These are phyloP conservation scores for Erodium texanum DNA, from an alignment of 441 rosid species.

Conservation along the genomic window DNA sequence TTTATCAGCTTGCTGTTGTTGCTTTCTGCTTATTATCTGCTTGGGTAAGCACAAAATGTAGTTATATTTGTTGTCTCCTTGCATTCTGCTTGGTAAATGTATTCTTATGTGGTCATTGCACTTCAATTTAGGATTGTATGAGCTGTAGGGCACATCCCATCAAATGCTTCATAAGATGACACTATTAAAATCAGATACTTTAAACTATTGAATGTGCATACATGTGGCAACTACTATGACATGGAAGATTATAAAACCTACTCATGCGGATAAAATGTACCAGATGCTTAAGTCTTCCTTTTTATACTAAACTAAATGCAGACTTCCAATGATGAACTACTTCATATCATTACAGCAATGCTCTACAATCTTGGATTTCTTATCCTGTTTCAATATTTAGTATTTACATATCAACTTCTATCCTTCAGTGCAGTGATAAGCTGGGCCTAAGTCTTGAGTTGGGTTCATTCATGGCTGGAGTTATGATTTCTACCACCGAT, in stretches of 20 bases:
- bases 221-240: neutral
- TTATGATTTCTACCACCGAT: slow-evolving; percentile 96
- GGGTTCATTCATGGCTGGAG: slow-evolving; percentile 97
- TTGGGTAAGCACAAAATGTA: slow-evolving; percentile 58
- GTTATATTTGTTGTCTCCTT: neutral
- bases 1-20: slow-evolving; percentile 93
- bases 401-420: slow-evolving; percentile 21
- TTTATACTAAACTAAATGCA: neutral
- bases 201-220: neutral
- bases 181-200: neutral
- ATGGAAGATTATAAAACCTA: neutral
- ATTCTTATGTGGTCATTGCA: neutral
- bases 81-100: neutral
- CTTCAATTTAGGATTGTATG: neutral
- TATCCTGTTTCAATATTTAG: slow-evolving; percentile 11
- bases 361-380: neutral
- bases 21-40: slow-evolving; percentile 98
- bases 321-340: neutral
- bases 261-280: neutral
- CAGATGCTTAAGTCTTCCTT: neutral
- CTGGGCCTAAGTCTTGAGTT: slow-evolving; percentile 96
- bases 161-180: neutral
- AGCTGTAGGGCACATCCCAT: neutral
- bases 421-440: slow-evolving; percentile 96
- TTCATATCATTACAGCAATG: neutral